Evolutionary conservation across 768 basidiomycete genomes (phyloP).

Genomic region (Serendipita sp.): DNA sequence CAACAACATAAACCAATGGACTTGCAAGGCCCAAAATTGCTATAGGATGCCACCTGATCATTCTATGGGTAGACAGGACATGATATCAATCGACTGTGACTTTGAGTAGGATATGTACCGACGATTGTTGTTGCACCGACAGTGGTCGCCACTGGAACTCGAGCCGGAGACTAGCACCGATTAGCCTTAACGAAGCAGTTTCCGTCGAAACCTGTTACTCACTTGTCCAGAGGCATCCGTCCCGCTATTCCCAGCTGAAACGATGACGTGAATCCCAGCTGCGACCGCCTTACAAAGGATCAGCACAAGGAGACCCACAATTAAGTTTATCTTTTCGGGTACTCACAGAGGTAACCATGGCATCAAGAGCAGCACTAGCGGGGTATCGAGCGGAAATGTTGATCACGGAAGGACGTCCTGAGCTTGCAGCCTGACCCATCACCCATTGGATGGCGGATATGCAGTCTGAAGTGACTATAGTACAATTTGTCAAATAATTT

Average conservation of each 20-base stretch:
- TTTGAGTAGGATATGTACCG: neutral
- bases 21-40: neutral
- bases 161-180: conserved; percentile 1
- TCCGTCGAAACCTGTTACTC: neutral
- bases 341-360: conserved; percentile 7
- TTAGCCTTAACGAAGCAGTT: neutral
- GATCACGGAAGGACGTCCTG: conserved; percentile 10
- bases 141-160: conserved; percentile 2
- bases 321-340: neutral
- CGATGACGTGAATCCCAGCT: conserved; percentile 10
- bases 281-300: neutral
- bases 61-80: neutral
- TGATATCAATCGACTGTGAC: neutral
- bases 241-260: conserved; percentile 11
- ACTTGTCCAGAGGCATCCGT: conserved; percentile 6
- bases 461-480: neutral
- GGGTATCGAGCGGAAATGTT: conserved; percentile 9
- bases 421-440: conserved; percentile 4
- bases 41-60: neutral
- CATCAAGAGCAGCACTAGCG: conserved; percentile 6
- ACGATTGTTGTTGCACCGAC: conserved; percentile 5
- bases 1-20: neutral
- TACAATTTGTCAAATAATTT: neutral
- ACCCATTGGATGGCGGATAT: conserved; percentile 9
- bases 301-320: neutral